Base-by-base conservation (phyloP, 1,284 basidiomycete genomes). In the Malassezia dermatis region DNA sequence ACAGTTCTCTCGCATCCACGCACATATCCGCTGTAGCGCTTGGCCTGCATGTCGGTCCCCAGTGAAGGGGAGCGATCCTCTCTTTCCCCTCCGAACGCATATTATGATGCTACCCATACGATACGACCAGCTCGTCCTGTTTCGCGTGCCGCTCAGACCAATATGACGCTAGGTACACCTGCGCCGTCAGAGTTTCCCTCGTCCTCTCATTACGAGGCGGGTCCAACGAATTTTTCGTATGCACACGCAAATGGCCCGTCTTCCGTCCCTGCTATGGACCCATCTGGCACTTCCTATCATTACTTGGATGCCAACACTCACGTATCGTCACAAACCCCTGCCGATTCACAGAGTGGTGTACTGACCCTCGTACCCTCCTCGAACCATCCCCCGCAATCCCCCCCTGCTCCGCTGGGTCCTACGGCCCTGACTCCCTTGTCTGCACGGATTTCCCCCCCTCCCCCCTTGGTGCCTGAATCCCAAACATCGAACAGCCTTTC, bases 111-210 rank as follows among this genome's bases (percentile, higher is more conserved):
- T 39, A 15, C 37, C 8, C 37, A 39, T 19, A 26, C 37, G n/a
- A 50, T 40, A 21, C 48, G 48, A 3, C 48, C 37, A 10, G 48
- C 48, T 27, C 48, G 48, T 15, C 48, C 48, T 10, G 48, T 31
- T 3, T 42, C 37, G 12, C 19, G 28, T 23, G 48, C 37, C n/a
- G 26, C 39, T 8, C 48, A 50, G 35, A 27, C 21, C 15, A 41
- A 40, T 12, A 21, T 41, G 26, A 23, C 12, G 10, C 28, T 50
- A n/a, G 39, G 48, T 13, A 10, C 48, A n/a, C 48, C 26, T 10
- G n/a, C 37, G 10, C 8, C 21, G 30, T 15, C 47, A 17, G 28
- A 23, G 8, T 11, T 21, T 6, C 19, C 37, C 4, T 23, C 21
- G 3, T 32, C 44, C 3, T 34, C 12, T 23, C 27, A n/a, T n/a